phyloP scores from a whole-genome alignment of 2,329 filamentous ascomycete genomes.

The Trichoderma sp. region DNA sequence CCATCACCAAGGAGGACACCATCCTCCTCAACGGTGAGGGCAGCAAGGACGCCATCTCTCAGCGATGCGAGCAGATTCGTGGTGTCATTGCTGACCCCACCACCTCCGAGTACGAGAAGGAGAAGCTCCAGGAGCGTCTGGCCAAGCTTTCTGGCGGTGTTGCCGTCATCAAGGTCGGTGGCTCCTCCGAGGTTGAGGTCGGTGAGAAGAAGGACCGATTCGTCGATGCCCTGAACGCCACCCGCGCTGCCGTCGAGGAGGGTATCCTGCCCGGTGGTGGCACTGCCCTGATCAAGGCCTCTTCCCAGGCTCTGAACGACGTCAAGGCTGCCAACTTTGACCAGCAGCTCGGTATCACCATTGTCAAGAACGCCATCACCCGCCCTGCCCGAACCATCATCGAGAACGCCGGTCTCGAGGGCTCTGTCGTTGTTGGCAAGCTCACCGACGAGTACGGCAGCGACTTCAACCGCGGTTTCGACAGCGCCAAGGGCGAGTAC shows the following conservation, averaged over 20 bases:
- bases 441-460: slow-evolving; percentile 87
- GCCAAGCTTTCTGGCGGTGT: slow-evolving; percentile 99
- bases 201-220: slow-evolving; percentile 99
- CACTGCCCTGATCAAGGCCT: slow-evolving; percentile 96
- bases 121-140: slow-evolving; percentile 99
- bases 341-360: slow-evolving; percentile 96
- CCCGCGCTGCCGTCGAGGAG: slow-evolving; percentile 96
- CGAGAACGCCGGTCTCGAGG: slow-evolving; percentile 96
- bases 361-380: slow-evolving; percentile 98
- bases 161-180: slow-evolving; percentile 98
- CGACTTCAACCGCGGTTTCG: slow-evolving; percentile 98
- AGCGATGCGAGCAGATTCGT: slow-evolving; percentile 99
- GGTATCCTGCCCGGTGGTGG: slow-evolving; percentile 98
- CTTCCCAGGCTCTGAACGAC: slow-evolving; percentile 78
- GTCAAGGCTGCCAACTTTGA: slow-evolving; percentile 96
- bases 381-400: slow-evolving; percentile 92
- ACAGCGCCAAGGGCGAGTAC: slow-evolving; percentile 96
- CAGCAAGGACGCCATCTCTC: slow-evolving; percentile 86
- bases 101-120: slow-evolving; percentile 99
- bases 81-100: slow-evolving; percentile 91
- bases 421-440: slow-evolving; percentile 96
- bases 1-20: slow-evolving; percentile 99
- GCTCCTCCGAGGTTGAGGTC: slow-evolving; percentile 96
- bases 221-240: slow-evolving; percentile 96
- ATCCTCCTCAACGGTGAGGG: slow-evolving; percentile 98